A percentile compares a stretch with the other conserved stretches of the same genome.
These are phyloP conservation scores for Leccinum rimulosum DNA, from an alignment of 768 basidiomycete species.

Conservation along the genomic window DNA sequence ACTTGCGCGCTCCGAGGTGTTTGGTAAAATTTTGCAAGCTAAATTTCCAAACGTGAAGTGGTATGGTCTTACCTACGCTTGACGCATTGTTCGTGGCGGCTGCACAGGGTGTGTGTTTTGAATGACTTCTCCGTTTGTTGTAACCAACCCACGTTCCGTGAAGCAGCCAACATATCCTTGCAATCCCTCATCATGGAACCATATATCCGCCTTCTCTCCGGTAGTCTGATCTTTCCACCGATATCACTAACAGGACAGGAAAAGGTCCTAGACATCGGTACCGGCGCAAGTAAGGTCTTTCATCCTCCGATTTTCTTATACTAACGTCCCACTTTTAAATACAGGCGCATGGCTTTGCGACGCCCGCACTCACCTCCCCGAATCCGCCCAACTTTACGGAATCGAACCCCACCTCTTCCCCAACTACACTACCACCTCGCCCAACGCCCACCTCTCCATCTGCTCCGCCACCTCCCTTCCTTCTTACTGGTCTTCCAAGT, in stretches of 20 bases:
- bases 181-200: background rate
- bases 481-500: conserved; percentile 28
- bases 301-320: background rate
- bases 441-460: conserved; percentile 22
- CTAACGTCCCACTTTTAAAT: no score
- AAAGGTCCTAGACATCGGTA: conserved; percentile 25
- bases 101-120: no score
- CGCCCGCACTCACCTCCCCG: conserved; percentile 11
- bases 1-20: no score
- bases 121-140: no score
- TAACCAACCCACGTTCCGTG: no score
- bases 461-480: conserved; percentile 31
- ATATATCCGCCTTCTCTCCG: conserved; percentile 21
- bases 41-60: no score
- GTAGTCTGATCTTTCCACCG: conserved; percentile 21
- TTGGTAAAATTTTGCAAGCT: no score
- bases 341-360: conserved; percentile 26
- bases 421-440: background rate
- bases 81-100: no score
- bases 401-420: conserved; percentile 24
- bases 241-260: conserved; percentile 13
- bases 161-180: no score
- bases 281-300: conserved; percentile 18
- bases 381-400: conserved; percentile 22
- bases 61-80: no score